Evolutionary conservation across 2,329 filamentous ascomycete species (phyloP), one percentile per base, ranked within the genome.

Genomic region (Neonectria ditissima): DNA sequence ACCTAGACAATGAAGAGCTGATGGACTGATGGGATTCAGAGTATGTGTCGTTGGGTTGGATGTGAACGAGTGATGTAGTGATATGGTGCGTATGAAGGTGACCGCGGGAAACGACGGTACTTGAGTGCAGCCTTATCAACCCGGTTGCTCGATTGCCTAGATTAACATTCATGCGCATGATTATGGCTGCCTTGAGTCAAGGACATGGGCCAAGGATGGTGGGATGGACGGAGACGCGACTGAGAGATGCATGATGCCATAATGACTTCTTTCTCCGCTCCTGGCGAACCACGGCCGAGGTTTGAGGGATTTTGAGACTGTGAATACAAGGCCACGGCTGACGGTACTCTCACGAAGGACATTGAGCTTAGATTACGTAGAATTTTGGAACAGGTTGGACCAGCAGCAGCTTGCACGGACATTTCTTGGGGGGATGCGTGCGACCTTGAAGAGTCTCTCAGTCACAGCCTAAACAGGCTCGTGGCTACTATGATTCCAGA

Each of bases 1-100:
- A 65, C 62, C 62, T 62, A 59, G 28, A 65, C 54, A 62, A 62
- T 39, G 34, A 62, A 55, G 41, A 58, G 58, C 43, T 41, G 52
- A 37, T 44, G 41, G 39, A 32, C 16, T 63, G 55, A 55, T 50
- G 55, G 32, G 51, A 59, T 41, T 37, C 9, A 20, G 34, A 48
- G n/a, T 28, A n/a, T 28, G 28, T 28, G 37, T 26, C 24, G 44
- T 30, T 24, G 37, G 18, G 30, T 32, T 20, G 39, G 22, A 24
- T 34, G 41, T 44, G 47, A 24, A 34, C 9, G 28, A 34, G 30
- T 10, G 30, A 16, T 30, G 50, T 24, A 16, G 20, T 32, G n/a
- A 26, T 13, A 8, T 5, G 3, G 16, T n/a, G n/a, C 10, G n/a
- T n/a, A n/a, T n/a, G n/a, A n/a, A n/a, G n/a, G n/a, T n/a, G n/a